Base-by-base conservation (phyloP, 208 protist species). In the Leishmania arabica region DNA sequence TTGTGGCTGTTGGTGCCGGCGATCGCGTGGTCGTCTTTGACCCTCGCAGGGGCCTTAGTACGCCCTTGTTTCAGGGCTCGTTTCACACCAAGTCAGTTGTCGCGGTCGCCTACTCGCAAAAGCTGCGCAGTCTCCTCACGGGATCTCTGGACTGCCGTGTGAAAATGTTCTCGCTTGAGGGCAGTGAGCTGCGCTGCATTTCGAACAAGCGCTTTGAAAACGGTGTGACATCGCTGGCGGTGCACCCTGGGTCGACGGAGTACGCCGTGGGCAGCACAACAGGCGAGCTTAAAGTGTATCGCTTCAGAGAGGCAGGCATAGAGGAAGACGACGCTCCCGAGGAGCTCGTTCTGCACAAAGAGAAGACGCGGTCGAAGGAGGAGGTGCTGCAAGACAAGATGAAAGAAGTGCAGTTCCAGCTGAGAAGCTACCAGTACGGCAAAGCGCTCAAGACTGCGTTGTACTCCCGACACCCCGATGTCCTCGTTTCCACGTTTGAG, bases 1-100 rank as follows among this genome's bases (percentile, higher is more conserved):
- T 88, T 5, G 60, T 96, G 31, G 89, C 86, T 4, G 92, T 88
- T 27, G 86, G 82, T 69, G 79, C 88, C 13, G 92, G 90, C 24
- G 94, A 96, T 72, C 83, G 90, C 62, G 76, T 95, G 3, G 62
- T 82, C 8, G 75, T 96, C 27, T 95, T 96, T 81, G 94, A 97
- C 60, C 86, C 88, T 47, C 84, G 93, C 24, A 95, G 91, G 68
- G 90, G 91, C n/a, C 83, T 95, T 27, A 74, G 79, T 3, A 81
- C 60, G 9, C 77, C 87, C 7, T 74, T 95, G 9, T 87, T 86
- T 51, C 81, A 93, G 47, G 85, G 83, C 77, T 96, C 92, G 6
- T 88, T 91, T 65, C 92, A 97, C 86, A 95, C 91, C 7, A 97
- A 97, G 79, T 84, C 94, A 40, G 91, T 97, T n/a, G 84, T 86